Conservation (phyloP, 139 green algal genomes). For the Tetradesmus obliquus region DNA sequence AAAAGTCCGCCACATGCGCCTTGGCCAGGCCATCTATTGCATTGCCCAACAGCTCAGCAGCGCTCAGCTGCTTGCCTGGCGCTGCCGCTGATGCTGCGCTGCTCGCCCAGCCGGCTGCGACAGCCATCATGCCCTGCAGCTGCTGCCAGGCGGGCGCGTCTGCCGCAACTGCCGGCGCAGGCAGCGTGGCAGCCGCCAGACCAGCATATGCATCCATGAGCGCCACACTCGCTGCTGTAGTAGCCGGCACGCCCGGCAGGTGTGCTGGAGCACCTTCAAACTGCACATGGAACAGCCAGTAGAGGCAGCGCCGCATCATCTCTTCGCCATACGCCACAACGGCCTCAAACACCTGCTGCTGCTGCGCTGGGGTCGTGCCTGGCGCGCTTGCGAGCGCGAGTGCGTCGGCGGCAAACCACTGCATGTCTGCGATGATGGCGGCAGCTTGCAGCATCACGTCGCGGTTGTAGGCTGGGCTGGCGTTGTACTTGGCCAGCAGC, state of each 20-base stretch:
- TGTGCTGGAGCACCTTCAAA: constrained; percentile 21
- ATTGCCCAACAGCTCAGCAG: not conserved
- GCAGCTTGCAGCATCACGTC: constrained; percentile 45
- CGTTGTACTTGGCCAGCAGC: constrained; percentile 36
- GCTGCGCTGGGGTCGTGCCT: not conserved
- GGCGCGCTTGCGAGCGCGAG: not conserved
- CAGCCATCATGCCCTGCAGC: constrained; percentile 31
- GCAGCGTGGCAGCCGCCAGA: constrained; percentile 31
- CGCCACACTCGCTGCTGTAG: not conserved
- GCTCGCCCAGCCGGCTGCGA: constrained; percentile 7
- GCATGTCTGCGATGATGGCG: constrained; percentile 39
- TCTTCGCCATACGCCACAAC: constrained; percentile 22
- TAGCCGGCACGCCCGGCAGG: not conserved
- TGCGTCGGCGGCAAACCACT: constrained; percentile 30
- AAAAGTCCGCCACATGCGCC: constrained; percentile 46
- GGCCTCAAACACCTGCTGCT: constrained; percentile 14
- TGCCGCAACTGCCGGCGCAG: not conserved
- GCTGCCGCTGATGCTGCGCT: not conserved
- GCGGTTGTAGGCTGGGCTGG: constrained; percentile 3
- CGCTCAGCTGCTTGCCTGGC: not conserved
- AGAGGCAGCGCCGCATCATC: constrained; percentile 22
- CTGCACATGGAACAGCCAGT: constrained; percentile 48
- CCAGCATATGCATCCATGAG: not conserved
- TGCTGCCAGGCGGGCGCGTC: constrained; percentile 30
- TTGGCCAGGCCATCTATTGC: constrained; percentile 18